Evolutionary conservation across 140 eudicot species (phyloP).

Genomic region (Erigeron philadelphicus): DNA sequence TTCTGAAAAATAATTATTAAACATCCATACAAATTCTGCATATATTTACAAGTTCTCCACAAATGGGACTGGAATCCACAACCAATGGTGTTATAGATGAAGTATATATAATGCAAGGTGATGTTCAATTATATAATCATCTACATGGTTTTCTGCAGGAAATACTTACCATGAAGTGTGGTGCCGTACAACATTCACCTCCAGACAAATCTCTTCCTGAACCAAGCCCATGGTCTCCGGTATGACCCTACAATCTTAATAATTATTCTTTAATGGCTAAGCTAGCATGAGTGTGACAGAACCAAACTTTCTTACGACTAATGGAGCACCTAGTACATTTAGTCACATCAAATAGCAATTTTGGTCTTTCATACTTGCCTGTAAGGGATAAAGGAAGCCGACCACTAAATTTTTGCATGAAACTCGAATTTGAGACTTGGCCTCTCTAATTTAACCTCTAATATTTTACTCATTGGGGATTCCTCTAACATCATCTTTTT

Average conservation of each 20-base stretch:
- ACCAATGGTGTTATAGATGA: background rate
- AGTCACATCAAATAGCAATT: conserved; percentile 1
- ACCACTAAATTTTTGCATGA: background rate
- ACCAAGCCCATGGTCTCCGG: conserved; percentile 99
- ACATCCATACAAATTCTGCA: too few relatives aligned
- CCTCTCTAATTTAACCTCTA: background rate
- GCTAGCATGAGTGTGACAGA: conserved; percentile 7
- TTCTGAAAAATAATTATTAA: too few relatives aligned
- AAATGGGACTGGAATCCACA: too few relatives aligned
- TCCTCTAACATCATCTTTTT: background rate
- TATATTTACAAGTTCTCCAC: too few relatives aligned
- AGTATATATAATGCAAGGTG: background rate
- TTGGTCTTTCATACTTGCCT: background rate
- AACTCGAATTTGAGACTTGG: background rate
- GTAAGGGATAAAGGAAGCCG: background rate
- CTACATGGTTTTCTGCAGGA: conserved; percentile 48
- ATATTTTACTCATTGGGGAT: background rate
- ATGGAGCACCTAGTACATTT: background rate
- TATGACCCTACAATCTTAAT: conserved; percentile 33
- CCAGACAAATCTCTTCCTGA: conserved; percentile 76
- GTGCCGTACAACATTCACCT: conserved; percentile 97
- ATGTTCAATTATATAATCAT: conserved; percentile 12
- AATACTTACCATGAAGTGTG: conserved; percentile 70
- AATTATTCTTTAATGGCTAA: conserved; percentile 4
- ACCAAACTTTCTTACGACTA: background rate